A percentile compares a stretch with the other conserved stretches of the same genome.
These are phyloP conservation scores for Geotrichum reessii DNA, from an alignment of 1,139 yeast genomes.

Conservation along the genomic window DNA sequence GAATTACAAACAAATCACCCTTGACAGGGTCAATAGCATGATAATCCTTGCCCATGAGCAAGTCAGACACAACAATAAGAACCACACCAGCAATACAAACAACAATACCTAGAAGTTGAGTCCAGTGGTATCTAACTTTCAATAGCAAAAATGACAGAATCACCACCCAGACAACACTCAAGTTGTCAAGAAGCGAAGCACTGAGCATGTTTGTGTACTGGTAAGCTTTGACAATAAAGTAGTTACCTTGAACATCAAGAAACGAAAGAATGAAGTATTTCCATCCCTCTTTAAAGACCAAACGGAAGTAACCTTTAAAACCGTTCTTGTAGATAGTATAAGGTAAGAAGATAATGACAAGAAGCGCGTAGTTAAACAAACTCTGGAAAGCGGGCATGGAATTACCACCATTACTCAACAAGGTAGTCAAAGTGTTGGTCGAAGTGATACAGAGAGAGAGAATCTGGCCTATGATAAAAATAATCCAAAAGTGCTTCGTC, in stretches of 20 bases:
- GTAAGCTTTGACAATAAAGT: conserved; percentile 43
- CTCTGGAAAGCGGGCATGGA: conserved; percentile 44
- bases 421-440: conserved; percentile 42
- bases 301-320: conserved; percentile 31
- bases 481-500: conserved; percentile 39
- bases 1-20: conserved; percentile 42
- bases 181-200: conserved; percentile 42
- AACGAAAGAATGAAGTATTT: conserved; percentile 32
- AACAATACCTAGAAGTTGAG: conserved; percentile 40
- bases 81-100: conserved; percentile 43
- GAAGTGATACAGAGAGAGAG: conserved; percentile 40
- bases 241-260: conserved; percentile 43
- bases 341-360: conserved; percentile 39
- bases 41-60: conserved; percentile 39
- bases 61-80: conserved; percentile 39
- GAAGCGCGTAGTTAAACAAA: conserved; percentile 38
- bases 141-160: conserved; percentile 39
- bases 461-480: conserved; percentile 40
- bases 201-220: conserved; percentile 41
- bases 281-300: conserved; percentile 39
- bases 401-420: conserved; percentile 36
- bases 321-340: conserved; percentile 39
- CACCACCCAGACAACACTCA: conserved; percentile 43
- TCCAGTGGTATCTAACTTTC: conserved; percentile 44
- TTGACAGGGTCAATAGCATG: conserved; percentile 38